phyloP scores from a whole-genome alignment of 768 basidiomycete species.

The Serendipita sp. region DNA sequence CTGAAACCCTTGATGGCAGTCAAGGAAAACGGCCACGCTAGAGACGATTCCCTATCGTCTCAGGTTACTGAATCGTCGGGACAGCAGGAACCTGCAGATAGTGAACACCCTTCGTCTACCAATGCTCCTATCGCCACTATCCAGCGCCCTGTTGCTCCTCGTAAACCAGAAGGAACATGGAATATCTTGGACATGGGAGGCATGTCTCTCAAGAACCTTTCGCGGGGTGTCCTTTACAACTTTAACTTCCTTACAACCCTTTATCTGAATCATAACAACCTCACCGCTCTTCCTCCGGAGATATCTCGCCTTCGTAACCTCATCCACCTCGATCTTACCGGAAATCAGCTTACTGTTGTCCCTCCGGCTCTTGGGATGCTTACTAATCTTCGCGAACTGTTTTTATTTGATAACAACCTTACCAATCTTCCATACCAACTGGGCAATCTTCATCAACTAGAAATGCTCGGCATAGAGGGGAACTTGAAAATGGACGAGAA shows the following conservation, averaged over 20 bases:
- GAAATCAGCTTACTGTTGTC: constrained; percentile 62
- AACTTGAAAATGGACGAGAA: constrained; percentile 66
- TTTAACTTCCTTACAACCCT: constrained; percentile 91
- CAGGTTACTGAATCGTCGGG: constrained; percentile 19
- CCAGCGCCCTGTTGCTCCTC: constrained; percentile 44
- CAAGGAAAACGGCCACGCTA: constrained; percentile 18
- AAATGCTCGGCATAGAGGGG: constrained; percentile 91
- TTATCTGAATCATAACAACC: constrained; percentile 90
- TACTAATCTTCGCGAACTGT: constrained; percentile 76
- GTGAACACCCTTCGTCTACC: constrained; percentile 54
- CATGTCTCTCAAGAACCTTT: constrained; percentile 80
- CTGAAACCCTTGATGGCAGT: constrained; percentile 34
- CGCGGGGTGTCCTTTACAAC: constrained; percentile 50
- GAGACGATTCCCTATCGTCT: constrained; percentile 19
- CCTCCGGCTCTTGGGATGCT: constrained; percentile 86
- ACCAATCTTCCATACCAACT: constrained; percentile 70
- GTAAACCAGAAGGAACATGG: constrained; percentile 69
- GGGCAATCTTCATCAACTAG: constrained; percentile 81
- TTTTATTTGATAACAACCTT: constrained; percentile 92
- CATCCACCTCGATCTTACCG: constrained; percentile 80
- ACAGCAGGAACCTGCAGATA: constrained; percentile 8
- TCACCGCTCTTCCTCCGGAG: constrained; percentile 62
- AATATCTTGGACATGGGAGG: constrained; percentile 92
- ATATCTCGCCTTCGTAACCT: constrained; percentile 75
- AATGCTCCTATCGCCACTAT: constrained; percentile 57